Evolutionary conservation across 768 basidiomycete genomes (phyloP).

Genomic region (Floccularia luteovirens): DNA sequence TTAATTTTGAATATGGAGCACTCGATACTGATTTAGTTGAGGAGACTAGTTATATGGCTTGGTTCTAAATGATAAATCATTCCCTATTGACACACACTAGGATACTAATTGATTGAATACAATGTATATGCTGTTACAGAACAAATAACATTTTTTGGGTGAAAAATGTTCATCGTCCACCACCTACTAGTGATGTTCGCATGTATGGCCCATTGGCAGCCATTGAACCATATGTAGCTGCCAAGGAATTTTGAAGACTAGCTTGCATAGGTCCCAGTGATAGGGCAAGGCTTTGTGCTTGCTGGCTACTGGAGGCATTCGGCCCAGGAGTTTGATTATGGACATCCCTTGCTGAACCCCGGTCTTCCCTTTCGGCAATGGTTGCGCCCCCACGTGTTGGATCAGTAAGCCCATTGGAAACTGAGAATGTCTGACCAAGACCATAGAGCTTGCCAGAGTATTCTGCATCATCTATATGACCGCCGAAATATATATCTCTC

Average conservation of each 20-base stretch:
- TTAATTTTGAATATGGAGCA: slow-evolving; percentile 59
- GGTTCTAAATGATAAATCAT: slow-evolving; percentile 47
- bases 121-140: neutral
- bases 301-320: slow-evolving; percentile 23
- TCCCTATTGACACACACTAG: no score
- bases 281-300: slow-evolving; percentile 34
- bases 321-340: slow-evolving; percentile 55
- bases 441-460: slow-evolving; percentile 83
- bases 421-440: slow-evolving; percentile 71
- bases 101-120: no score
- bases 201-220: slow-evolving; percentile 54
- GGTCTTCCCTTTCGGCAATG: slow-evolving; percentile 76
- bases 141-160: neutral
- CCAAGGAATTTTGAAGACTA: slow-evolving; percentile 36
- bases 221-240: slow-evolving; percentile 54
- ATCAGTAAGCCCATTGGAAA: slow-evolving; percentile 60
- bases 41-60: slow-evolving; percentile 63
- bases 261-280: slow-evolving; percentile 37
- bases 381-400: slow-evolving; percentile 65
- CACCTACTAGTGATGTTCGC: slow-evolving; percentile 53
- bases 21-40: slow-evolving; percentile 46
- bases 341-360: slow-evolving; percentile 39
- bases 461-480: slow-evolving; percentile 76
- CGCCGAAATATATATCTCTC: slow-evolving; percentile 86
- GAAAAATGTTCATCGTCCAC: slow-evolving; percentile 20